These are phyloP conservation scores for Albugo candida DNA, from an alignment of 352 stramenopile genomes.

Conservation along the genomic window DNA sequence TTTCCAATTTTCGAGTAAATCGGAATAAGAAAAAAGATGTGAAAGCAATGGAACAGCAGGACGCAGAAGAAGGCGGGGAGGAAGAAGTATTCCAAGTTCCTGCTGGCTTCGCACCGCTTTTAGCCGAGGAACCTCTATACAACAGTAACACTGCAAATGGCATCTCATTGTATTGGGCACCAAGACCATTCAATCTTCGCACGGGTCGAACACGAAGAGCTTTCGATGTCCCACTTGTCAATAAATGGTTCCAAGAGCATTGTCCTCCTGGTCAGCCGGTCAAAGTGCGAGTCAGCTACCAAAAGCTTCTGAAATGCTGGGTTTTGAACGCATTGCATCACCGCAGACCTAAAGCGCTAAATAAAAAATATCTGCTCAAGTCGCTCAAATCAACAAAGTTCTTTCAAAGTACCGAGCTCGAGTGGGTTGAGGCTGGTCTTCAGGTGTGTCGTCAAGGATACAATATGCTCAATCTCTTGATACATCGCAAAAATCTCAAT, in stretches of 20 bases:
- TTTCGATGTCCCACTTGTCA: constrained; percentile 97
- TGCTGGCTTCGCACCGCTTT: constrained; percentile 76
- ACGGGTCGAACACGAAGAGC: constrained; percentile 88
- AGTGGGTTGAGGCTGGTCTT: constrained; percentile 98
- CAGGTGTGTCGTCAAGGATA: constrained; percentile 98
- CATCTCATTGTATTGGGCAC: constrained; percentile 97
- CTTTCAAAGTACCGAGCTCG: constrained; percentile 98
- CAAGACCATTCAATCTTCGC: constrained; percentile 94
- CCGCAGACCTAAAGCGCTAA: constrained; percentile 83
- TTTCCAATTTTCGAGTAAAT: constrained; percentile 84
- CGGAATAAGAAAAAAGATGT: constrained; percentile 30
- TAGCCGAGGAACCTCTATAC: constrained; percentile 87
- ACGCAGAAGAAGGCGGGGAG: constrained; percentile 54
- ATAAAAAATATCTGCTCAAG: constrained; percentile 97
- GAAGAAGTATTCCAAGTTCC: constrained; percentile 82
- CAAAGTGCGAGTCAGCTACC: constrained; percentile 98
- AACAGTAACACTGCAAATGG: constrained; percentile 89
- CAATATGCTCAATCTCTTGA: constrained; percentile 99
- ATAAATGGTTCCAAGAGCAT: constrained; percentile 98
- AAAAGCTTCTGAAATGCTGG: constrained; percentile 99
- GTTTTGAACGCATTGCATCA: constrained; percentile 97
- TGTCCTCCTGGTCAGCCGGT: constrained; percentile 95
- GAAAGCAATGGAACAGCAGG: constrained; percentile 7
- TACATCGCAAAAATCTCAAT: constrained; percentile 98
- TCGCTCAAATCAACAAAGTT: constrained; percentile 99